Evolutionary conservation across 495 filamentous ascomycete species (phyloP), one percentile per base, ranked within the genome.

Genomic region (Hyaloscypha bicolor): DNA sequence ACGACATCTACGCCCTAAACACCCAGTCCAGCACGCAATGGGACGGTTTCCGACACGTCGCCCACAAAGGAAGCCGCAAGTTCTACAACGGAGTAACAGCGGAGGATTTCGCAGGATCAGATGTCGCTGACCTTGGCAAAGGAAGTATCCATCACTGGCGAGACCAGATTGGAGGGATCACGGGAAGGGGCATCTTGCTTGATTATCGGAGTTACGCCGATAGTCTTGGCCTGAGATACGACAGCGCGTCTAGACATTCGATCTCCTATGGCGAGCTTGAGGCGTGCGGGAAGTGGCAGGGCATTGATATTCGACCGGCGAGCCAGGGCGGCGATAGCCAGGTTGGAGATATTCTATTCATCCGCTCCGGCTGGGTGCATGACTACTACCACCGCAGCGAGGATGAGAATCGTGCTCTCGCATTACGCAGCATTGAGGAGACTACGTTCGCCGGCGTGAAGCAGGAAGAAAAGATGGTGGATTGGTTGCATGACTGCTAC

Each of bases 1-100:
- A 91, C 68, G 89, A 92, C 67, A 76, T 85, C 59, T 90, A 89
- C 71, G 81, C 82, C 21, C 78, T 90, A 70, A 91, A 91, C 70
- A 89, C 89, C 1, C 89, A 91, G 72, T 85, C 86, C 63, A 83
- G 84, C 4, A 88, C 88, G 0, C 89, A 92, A 73, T 91, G 89
- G 89, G 89, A 92, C 70, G 89, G 89, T 4, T 81, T 90, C 32
- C 79, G 87, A 52, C 88, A 90, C 71, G 75, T 81, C 58, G 71
- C 78, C 59, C 80, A 83, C 65, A 72, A 79, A 25, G 69, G 75
- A 3, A 78, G 79, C 8, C 73, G 71, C 4, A 72, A 68, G 35
- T 78, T 80, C 53, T 87, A 88, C 68, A 88, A 88, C 66, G 79
- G 79, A 48, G 63, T 55, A 29, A 60, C 29, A 60, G 63, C 53